A percentile compares a stretch with the other conserved stretches of the same genome.
Conservation (phyloP, 2,329 filamentous ascomycete species). For the Venturiaceae sp. region DNA sequence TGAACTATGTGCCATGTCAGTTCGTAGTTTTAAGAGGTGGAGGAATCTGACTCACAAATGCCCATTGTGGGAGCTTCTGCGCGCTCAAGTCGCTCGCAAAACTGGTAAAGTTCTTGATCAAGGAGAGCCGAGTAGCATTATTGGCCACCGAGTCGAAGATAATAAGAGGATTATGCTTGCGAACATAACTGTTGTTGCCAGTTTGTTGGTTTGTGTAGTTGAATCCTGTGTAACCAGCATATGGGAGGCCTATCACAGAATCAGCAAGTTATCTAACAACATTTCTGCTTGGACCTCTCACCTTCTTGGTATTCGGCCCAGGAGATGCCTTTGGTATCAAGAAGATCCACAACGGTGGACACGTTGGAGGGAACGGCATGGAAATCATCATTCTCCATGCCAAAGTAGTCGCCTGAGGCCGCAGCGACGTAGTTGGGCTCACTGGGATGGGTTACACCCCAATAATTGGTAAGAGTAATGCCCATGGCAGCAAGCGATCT, state of each 20-base stretch:
- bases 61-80: conserved; percentile 61
- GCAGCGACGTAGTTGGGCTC: conserved; percentile 68
- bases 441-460: conserved; percentile 59
- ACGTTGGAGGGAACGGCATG: conserved; percentile 32
- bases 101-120: conserved; percentile 63
- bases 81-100: conserved; percentile 59
- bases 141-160: conserved; percentile 55
- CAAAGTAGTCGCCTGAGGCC: conserved; percentile 36
- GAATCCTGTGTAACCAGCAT: conserved; percentile 58
- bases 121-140: conserved; percentile 47
- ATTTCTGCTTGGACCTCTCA: no score
- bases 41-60: conserved; percentile 61
- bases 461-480: conserved; percentile 46
- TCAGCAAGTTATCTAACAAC: no score
- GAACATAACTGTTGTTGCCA: conserved; percentile 65
- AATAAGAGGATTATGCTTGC: conserved; percentile 64
- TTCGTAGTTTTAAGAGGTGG: no score
- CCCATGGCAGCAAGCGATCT: conserved; percentile 52
- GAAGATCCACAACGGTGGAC: conserved; percentile 28
- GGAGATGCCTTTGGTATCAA: conserved; percentile 30
- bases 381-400: conserved; percentile 52
- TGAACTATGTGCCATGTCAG: no score
- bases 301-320: conserved; percentile 66
- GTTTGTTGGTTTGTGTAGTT: conserved; percentile 55
- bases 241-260: no score